These are phyloP conservation scores for Cordyceps javanica DNA, from an alignment of 2,329 filamentous ascomycete species.

Conservation along the genomic window DNA sequence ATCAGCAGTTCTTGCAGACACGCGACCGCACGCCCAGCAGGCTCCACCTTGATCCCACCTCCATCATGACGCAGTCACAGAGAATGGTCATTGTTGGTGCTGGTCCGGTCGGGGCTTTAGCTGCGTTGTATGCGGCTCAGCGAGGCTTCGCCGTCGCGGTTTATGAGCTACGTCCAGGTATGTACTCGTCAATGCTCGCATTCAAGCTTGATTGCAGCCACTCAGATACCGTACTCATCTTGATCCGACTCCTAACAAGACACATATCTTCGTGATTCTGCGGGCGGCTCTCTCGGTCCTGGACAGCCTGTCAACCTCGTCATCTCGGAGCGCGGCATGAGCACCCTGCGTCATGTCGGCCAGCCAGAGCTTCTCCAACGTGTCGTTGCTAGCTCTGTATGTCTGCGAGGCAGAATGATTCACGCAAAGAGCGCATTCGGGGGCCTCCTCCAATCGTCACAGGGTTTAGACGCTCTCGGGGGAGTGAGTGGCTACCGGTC, in stretches of 20 bases:
- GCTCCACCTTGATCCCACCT: conserved; percentile 15
- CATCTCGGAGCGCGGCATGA: conserved; percentile 87
- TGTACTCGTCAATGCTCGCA: conserved; percentile 28
- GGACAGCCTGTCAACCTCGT: conserved; percentile 96
- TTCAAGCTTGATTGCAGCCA: conserved; percentile 3
- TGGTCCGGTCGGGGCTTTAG: conserved; percentile 76
- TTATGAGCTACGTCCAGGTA: conserved; percentile 88
- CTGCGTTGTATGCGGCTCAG: conserved; percentile 85
- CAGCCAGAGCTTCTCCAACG: conserved; percentile 62
- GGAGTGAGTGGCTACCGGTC: conserved; percentile 48
- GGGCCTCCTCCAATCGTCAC: conserved; percentile 69
- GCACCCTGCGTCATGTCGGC: conserved; percentile 69
- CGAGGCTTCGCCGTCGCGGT: conserved; percentile 86
- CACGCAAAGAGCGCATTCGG: conserved; percentile 64
- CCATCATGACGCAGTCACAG: conserved; percentile 37
- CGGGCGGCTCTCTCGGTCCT: conserved; percentile 82
- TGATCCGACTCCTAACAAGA: conserved; percentile 8
- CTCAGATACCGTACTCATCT: not conserved
- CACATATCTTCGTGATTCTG: conserved; percentile 76
- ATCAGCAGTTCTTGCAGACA: not conserved
- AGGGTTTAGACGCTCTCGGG: conserved; percentile 85
- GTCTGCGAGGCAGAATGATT: conserved; percentile 96
- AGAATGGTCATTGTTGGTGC: conserved; percentile 51
- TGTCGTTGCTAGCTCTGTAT: conserved; percentile 72
- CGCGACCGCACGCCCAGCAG: not conserved